Evolutionary conservation across 441 rosid genomes (phyloP).

Genomic region (Brassica balearica): DNA sequence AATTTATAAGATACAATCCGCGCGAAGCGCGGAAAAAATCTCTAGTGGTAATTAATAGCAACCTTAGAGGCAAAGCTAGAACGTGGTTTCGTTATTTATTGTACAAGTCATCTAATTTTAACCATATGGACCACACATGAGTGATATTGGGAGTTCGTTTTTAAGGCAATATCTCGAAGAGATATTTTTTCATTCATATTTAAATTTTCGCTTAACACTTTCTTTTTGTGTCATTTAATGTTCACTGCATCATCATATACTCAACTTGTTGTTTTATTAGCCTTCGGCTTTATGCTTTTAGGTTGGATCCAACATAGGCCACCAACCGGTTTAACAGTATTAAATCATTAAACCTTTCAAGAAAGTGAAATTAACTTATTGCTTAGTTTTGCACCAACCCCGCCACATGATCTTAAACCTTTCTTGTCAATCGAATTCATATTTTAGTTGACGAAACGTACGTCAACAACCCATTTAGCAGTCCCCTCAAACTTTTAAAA

Average conservation of each 20-base stretch:
- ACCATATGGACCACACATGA: conserved; percentile 24
- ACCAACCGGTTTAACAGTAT: conserved; percentile 28
- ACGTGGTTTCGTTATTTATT: conserved; percentile 22
- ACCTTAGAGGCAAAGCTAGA: conserved; percentile 40
- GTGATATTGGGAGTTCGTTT: conserved; percentile 26
- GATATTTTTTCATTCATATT: neutral
- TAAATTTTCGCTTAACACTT: neutral
- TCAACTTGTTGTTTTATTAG: conserved; percentile 11
- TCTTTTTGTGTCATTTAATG: neutral
- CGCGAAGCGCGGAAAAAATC: no score
- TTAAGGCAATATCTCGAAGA: conserved; percentile 16
- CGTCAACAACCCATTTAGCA: conserved; percentile 36
- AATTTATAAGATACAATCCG: no score
- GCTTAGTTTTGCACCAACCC: conserved; percentile 35
- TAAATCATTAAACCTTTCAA: neutral
- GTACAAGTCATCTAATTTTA: conserved; percentile 11
- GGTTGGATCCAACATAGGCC: conserved; percentile 19
- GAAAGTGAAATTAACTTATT: conserved; percentile 26
- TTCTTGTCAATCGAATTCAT: neutral
- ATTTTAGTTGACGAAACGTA: neutral
- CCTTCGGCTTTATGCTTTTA: conserved; percentile 34
- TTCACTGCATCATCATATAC: neutral
- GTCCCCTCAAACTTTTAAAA: conserved; percentile 7
- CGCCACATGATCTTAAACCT: conserved; percentile 5
- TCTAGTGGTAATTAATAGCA: neutral